Evolutionary conservation across 345 rosid species (phyloP).

Genomic region (Iberis pinnata): DNA sequence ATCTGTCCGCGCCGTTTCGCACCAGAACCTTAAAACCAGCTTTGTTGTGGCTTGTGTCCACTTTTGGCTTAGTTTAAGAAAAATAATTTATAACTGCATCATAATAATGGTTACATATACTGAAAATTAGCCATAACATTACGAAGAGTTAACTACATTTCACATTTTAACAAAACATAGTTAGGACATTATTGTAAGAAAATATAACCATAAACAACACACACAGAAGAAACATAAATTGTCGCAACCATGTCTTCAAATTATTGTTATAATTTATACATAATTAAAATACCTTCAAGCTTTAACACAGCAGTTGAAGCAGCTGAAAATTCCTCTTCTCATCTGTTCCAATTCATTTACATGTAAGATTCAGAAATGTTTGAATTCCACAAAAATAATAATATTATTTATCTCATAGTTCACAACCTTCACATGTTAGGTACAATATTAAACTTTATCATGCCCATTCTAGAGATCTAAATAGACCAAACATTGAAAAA

Average conservation of each 20-base stretch:
- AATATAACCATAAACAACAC: slow-evolving; percentile 9
- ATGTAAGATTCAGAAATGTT: slow-evolving; percentile 7
- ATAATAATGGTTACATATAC: background rate
- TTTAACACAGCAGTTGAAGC: slow-evolving; percentile 74
- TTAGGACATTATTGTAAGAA: background rate
- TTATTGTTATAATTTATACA: background rate
- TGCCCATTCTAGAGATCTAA: background rate
- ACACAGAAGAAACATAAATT: slow-evolving; percentile 5
- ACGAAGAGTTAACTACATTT: no score
- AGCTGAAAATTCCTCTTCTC: slow-evolving; percentile 68
- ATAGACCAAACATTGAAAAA: slow-evolving; percentile 22
- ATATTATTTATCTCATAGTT: background rate
- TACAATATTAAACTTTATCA: slow-evolving; percentile 12
- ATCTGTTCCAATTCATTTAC: slow-evolving; percentile 37
- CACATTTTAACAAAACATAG: no score
- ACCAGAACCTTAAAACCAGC: slow-evolving; percentile 92
- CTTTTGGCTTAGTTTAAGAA: no score
- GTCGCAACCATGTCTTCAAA: background rate
- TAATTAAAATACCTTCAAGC: slow-evolving; percentile 33
- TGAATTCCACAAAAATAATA: background rate
- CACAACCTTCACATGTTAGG: slow-evolving; percentile 18
- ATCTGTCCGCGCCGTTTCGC: slow-evolving; percentile 99
- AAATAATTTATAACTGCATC: no score
- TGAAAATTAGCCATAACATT: no score
- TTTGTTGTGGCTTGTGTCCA: no score